Evolutionary conservation across 176 grass and related monocot genomes (phyloP).

Genomic region (Oryza longistaminata): DNA sequence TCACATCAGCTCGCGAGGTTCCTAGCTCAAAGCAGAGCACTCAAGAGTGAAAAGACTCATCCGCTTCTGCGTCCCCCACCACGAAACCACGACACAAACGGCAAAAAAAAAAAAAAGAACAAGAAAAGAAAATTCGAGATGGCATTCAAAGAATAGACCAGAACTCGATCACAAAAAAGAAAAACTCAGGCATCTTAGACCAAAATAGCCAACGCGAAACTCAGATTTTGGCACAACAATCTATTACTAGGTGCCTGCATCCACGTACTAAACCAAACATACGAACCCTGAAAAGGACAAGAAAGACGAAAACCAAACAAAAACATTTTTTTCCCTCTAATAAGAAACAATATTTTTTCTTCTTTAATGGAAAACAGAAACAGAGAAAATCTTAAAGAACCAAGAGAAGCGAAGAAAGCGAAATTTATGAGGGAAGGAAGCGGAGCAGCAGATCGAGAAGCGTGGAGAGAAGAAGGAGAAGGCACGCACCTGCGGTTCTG

Average conservation of each 20-base stretch:
- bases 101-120: not conserved
- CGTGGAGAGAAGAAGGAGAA: not conserved
- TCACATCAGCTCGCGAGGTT: not conserved
- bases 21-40: not conserved
- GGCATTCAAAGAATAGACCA: not conserved
- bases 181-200: not conserved
- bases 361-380: not conserved
- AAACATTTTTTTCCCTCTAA: not conserved
- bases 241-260: not conserved
- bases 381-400: not conserved
- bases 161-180: conserved; percentile 17
- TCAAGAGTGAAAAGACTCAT: not conserved
- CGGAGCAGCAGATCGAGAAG: not conserved
- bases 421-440: not conserved
- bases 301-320: not conserved
- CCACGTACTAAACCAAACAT: conserved; percentile 4
- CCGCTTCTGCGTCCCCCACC: not conserved
- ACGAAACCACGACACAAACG: not conserved
- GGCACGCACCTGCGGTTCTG: conserved; percentile 87
- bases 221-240: not conserved
- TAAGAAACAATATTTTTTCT: not conserved
- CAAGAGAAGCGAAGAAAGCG: not conserved
- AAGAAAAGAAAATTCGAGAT: not conserved
- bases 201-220: not conserved
- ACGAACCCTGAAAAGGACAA: not conserved